Evolutionary conservation across 495 filamentous ascomycete genomes (phyloP).

Genomic region (Neurospora tetrasperma): DNA sequence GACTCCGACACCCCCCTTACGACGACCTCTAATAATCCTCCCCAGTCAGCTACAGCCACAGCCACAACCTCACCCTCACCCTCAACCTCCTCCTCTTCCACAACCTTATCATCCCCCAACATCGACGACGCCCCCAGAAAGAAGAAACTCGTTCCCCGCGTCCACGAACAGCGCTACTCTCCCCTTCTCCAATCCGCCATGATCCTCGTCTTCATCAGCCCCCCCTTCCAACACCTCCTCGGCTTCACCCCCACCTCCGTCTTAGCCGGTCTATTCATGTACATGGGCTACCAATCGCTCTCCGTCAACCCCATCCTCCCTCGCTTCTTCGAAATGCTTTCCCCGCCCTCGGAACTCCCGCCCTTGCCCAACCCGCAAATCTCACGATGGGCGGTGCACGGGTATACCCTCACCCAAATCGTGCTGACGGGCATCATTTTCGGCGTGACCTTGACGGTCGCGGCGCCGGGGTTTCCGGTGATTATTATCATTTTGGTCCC

Average conservation of each 20-base stretch:
- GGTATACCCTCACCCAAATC: conserved; percentile 54
- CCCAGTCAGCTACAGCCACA: neutral
- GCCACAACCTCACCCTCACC: neutral
- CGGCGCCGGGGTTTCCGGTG: conserved; percentile 55
- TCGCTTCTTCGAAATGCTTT: conserved; percentile 53
- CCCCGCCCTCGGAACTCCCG: conserved; percentile 55
- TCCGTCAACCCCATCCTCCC: conserved; percentile 58
- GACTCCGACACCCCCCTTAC: neutral
- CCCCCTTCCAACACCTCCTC: conserved; percentile 58
- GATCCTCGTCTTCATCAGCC: conserved; percentile 52
- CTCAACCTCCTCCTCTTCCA: neutral
- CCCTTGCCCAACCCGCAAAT: conserved; percentile 28
- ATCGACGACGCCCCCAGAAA: neutral
- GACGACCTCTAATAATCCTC: neutral
- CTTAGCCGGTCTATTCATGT: conserved; percentile 58
- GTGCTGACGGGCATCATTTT: conserved; percentile 52
- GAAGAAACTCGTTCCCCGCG: conserved; percentile 27
- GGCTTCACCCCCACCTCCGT: conserved; percentile 61
- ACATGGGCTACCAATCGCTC: conserved; percentile 66
- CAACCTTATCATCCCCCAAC: neutral
- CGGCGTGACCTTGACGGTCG: conserved; percentile 52
- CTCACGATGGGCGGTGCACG: conserved; percentile 43
- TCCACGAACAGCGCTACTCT: conserved; percentile 63
- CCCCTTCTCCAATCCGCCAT: conserved; percentile 51
- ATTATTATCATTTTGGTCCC: conserved; percentile 59